phyloP scores from a whole-genome alignment of 2,329 filamentous ascomycete species.

The Ustilaginoidea virens region DNA sequence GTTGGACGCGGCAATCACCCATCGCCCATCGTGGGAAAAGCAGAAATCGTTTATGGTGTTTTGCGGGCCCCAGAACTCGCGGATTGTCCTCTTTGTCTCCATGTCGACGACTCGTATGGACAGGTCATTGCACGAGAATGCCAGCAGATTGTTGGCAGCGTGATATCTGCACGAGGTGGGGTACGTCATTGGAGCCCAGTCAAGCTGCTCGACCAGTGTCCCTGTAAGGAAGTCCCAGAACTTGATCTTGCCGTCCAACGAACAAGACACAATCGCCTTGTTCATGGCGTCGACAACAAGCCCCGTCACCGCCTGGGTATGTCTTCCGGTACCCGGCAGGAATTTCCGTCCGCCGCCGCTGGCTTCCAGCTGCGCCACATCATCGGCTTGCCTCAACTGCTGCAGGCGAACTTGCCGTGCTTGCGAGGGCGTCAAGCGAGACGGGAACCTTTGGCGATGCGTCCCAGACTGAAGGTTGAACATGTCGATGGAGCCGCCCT shows the following conservation, averaged over 20 bases:
- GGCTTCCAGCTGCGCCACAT: slow-evolving; percentile 38
- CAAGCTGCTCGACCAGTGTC: slow-evolving; percentile 61
- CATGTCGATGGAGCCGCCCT: slow-evolving; percentile 74
- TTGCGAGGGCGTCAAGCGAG: slow-evolving; percentile 60
- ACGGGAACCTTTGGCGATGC: slow-evolving; percentile 77
- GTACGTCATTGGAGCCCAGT: slow-evolving; percentile 62
- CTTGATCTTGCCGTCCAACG: slow-evolving; percentile 82
- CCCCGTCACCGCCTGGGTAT: slow-evolving; percentile 71
- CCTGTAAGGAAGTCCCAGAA: slow-evolving; percentile 96
- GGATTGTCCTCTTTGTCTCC: slow-evolving; percentile 76
- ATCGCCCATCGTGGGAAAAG: slow-evolving; percentile 86
- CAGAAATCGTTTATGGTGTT: slow-evolving; percentile 63
- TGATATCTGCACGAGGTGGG: slow-evolving; percentile 72
- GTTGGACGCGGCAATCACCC: slow-evolving; percentile 78
- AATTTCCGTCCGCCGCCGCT: slow-evolving; percentile 26
- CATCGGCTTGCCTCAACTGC: slow-evolving; percentile 41
- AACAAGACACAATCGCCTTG: slow-evolving; percentile 70
- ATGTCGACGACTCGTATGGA: slow-evolving; percentile 82
- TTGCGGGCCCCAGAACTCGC: slow-evolving; percentile 78
- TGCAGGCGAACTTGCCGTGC: slow-evolving; percentile 59
- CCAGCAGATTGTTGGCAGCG: slow-evolving; percentile 67
- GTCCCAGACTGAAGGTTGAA: slow-evolving; percentile 91
- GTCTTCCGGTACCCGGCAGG: slow-evolving; percentile 47
- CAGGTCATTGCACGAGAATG: slow-evolving; percentile 76
- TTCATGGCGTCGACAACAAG: slow-evolving; percentile 83